Conservation (phyloP, 2,329 filamentous ascomycete species). For the Cordyceps pruinosa region DNA sequence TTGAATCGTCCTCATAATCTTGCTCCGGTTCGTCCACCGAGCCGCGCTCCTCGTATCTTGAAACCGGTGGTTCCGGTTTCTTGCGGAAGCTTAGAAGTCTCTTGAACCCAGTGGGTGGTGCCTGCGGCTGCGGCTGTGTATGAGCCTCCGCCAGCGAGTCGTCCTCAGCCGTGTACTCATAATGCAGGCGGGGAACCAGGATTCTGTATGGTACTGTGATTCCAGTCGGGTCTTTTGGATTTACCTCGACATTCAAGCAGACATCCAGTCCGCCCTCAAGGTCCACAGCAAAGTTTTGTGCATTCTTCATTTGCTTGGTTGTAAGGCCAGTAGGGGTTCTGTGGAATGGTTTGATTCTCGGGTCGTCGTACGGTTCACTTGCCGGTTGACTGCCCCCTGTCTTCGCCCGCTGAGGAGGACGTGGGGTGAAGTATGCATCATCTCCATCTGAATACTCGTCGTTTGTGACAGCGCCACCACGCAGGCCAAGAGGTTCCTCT, state of each 20-base stretch:
- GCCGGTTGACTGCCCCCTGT: slow-evolving; percentile 23
- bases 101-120: slow-evolving; percentile 34
- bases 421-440: slow-evolving; percentile 49
- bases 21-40: slow-evolving; percentile 5
- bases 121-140: slow-evolving; percentile 8
- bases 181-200: slow-evolving; percentile 71
- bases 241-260: slow-evolving; percentile 82
- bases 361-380: slow-evolving; percentile 14
- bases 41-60: background rate
- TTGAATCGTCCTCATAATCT: slow-evolving; percentile 17
- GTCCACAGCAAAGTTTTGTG: slow-evolving; percentile 56
- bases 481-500: slow-evolving; percentile 24
- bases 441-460: slow-evolving; percentile 50
- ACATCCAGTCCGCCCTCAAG: slow-evolving; percentile 81
- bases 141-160: slow-evolving; percentile 21
- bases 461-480: slow-evolving; percentile 33
- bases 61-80: slow-evolving; percentile 19
- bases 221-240: slow-evolving; percentile 75
- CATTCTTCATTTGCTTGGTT: slow-evolving; percentile 51
- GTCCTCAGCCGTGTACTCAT: slow-evolving; percentile 42
- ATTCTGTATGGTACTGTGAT: slow-evolving; percentile 83
- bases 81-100: slow-evolving; percentile 39
- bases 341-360: slow-evolving; percentile 43
- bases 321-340: slow-evolving; percentile 65
- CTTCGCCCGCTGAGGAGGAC: slow-evolving; percentile 26